Conservation (phyloP, 768 basidiomycete genomes). For the Pisolithus sp. region DNA sequence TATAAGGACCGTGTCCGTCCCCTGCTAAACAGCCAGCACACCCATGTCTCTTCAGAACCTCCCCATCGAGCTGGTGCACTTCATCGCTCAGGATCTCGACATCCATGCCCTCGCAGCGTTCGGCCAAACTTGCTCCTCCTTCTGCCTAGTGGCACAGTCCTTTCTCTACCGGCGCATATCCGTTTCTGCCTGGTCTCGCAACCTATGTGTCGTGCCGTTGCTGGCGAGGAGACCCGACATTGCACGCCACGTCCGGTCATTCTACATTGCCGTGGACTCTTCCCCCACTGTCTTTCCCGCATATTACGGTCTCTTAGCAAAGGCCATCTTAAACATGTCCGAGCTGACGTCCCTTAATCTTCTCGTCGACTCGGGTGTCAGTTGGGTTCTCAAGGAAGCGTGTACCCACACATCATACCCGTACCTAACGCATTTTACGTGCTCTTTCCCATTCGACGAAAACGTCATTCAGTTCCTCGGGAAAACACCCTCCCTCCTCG, state of each 20-base stretch:
- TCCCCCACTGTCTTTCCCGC: constrained; percentile 33
- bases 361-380: constrained; percentile 39
- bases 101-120: constrained; percentile 40
- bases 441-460: constrained; percentile 54
- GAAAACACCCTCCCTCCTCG: constrained; percentile 46
- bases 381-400: constrained; percentile 45
- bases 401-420: constrained; percentile 30
- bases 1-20: constrained; percentile 6
- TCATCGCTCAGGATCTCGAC: constrained; percentile 36
- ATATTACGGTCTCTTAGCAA: constrained; percentile 44
- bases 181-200: constrained; percentile 38
- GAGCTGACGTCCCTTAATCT: constrained; percentile 49
- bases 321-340: constrained; percentile 56
- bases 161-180: constrained; percentile 57
- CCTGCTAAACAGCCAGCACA: too few relatives aligned
- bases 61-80: constrained; percentile 59
- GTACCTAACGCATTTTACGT: constrained; percentile 49
- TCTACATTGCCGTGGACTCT: constrained; percentile 48
- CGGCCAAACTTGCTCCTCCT: constrained; percentile 34
- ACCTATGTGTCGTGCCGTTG: constrained; percentile 45
- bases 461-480: constrained; percentile 55
- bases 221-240: constrained; percentile 53
- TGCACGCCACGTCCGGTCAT: constrained; percentile 55
- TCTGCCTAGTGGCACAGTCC: constrained; percentile 49
- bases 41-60: constrained; percentile 43